phyloP scores from a whole-genome alignment of 148 eudicot genomes.

The Persicaria tinctoria region DNA sequence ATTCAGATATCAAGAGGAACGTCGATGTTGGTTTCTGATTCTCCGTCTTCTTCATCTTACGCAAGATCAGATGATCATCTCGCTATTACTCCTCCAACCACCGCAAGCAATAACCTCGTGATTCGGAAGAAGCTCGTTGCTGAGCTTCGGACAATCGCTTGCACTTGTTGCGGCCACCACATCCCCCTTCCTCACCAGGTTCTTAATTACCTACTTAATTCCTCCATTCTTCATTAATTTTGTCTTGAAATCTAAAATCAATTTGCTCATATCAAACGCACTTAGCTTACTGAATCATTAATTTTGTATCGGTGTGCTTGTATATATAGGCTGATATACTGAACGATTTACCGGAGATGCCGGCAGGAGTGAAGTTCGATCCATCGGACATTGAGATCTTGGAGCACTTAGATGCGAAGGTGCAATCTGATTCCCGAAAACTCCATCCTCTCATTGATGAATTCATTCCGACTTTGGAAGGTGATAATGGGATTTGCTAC shows the following conservation, averaged over 20 bases:
- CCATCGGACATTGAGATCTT: constrained; percentile 80
- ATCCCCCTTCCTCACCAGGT: constrained; percentile 43
- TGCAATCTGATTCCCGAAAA: constrained; percentile 33
- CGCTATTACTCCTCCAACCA: neutral
- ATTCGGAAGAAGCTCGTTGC: neutral
- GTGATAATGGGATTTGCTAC: constrained; percentile 88
- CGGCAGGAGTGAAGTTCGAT: constrained; percentile 96
- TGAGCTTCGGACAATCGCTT: constrained; percentile 27
- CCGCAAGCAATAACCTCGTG: neutral
- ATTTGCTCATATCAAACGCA: neutral
- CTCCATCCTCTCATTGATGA: constrained; percentile 78
- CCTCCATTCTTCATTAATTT: neutral
- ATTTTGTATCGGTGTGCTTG: neutral
- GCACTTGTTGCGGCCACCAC: constrained; percentile 76
- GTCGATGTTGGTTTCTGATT: neutral
- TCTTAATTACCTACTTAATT: neutral
- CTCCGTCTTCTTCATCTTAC: neutral
- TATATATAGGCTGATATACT: constrained; percentile 20
- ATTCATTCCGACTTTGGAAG: constrained; percentile 80
- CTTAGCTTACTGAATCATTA: neutral
- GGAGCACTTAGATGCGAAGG: constrained; percentile 77
- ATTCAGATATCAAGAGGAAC: neutral
- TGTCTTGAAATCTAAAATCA: neutral
- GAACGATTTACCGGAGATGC: constrained; percentile 74
- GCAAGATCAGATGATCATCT: neutral